phyloP scores from a whole-genome alignment of 371 early-diverging fungal species.

The Apophysomyces trapeziformis region DNA sequence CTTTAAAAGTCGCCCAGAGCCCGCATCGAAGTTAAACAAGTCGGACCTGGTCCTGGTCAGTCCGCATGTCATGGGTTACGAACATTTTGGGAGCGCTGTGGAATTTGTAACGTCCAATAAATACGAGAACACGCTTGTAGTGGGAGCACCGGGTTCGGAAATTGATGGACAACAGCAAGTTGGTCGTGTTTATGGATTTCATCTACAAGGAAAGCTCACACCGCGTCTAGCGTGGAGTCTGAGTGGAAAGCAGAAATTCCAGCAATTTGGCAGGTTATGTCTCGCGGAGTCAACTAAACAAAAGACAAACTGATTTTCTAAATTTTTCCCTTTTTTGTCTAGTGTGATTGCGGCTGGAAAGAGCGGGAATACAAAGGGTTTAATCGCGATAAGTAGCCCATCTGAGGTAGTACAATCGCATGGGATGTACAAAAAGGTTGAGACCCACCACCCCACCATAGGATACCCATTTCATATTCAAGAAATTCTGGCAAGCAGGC shows the following conservation, averaged over 20 bases:
- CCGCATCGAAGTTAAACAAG: slow-evolving; percentile 14
- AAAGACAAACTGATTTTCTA: not conserved
- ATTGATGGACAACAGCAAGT: slow-evolving; percentile 23
- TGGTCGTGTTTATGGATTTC: slow-evolving; percentile 50
- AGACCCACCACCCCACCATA: not conserved
- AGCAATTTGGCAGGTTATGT: slow-evolving; percentile 53
- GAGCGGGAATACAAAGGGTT: slow-evolving; percentile 14
- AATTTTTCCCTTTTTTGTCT: not conserved
- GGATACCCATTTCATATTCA: slow-evolving; percentile 15
- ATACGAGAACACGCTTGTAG: slow-evolving; percentile 19
- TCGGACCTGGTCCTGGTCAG: slow-evolving; percentile 26
- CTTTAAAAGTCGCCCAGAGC: slow-evolving; percentile 21
- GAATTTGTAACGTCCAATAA: slow-evolving; percentile 9
- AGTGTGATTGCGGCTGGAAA: slow-evolving; percentile 11
- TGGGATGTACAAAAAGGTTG: not conserved
- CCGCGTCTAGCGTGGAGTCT: slow-evolving; percentile 34
- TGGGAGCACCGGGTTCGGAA: slow-evolving; percentile 43
- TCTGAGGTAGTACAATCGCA: slow-evolving; percentile 31
- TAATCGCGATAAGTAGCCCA: slow-evolving; percentile 38
- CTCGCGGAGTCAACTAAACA: not conserved
- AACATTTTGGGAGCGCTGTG: slow-evolving; percentile 44
- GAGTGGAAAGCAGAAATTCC: slow-evolving; percentile 40
- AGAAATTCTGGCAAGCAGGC: slow-evolving; percentile 49
- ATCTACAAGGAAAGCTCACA: not conserved
- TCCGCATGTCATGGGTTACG: slow-evolving; percentile 26